These are phyloP conservation scores for Edaphochlamys debaryana DNA, from an alignment of 139 green algal species.

Conservation along the genomic window DNA sequence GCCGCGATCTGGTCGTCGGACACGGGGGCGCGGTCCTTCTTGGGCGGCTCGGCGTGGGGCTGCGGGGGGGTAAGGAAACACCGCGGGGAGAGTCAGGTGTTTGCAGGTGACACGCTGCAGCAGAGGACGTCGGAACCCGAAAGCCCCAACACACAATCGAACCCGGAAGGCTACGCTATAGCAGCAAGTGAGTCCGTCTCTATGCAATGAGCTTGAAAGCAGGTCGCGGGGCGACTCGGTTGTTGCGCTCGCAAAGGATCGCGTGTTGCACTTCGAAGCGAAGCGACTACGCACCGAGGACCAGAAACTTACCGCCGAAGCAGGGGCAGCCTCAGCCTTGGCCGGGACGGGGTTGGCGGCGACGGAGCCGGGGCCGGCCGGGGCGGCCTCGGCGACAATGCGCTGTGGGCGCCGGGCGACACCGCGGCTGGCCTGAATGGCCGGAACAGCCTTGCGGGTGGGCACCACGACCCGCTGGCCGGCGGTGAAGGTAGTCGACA, in stretches of 20 bases:
- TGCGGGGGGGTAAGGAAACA: neutral
- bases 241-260: neutral
- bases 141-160: neutral
- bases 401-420: neutral
- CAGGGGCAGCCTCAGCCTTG: neutral
- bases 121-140: no score
- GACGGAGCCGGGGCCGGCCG: neutral
- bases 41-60: neutral
- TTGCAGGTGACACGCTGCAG: neutral
- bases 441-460: neutral
- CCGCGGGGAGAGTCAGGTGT: neutral
- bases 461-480: neutral
- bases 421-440: neutral
- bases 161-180: no score
- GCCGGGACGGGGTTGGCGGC: neutral
- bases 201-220: neutral
- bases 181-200: no score
- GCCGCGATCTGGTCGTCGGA: slow-evolving; percentile 32
- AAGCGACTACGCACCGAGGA: neutral
- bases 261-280: neutral
- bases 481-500: neutral
- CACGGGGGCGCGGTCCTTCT: slow-evolving; percentile 47
- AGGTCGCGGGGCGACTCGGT: neutral
- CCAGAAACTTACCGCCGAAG: neutral
- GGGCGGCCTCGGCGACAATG: slow-evolving; percentile 10